Evolutionary conservation across 1,139 yeast species (phyloP).

Genomic region (Suhomyces yuchorum): DNA sequence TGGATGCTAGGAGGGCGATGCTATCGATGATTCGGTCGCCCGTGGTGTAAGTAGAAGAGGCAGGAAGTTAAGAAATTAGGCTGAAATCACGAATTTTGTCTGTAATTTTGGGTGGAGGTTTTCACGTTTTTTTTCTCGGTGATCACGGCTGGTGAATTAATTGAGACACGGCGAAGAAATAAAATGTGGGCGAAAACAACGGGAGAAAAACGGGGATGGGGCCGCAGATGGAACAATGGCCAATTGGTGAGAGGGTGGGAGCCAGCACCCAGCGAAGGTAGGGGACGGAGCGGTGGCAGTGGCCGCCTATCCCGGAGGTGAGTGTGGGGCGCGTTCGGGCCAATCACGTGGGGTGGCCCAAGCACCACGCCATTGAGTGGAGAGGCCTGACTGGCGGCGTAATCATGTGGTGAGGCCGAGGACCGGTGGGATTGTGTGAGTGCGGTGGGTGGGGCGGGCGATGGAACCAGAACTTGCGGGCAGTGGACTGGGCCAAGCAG

Average conservation of each 20-base stretch:
- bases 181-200: background rate
- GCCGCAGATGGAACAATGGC: background rate
- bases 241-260: too few relatives aligned
- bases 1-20: background rate
- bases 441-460: background rate
- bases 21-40: background rate
- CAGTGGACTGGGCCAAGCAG: too few relatives aligned
- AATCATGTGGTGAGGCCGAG: background rate
- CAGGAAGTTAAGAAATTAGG: background rate
- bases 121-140: background rate
- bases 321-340: constrained; percentile 3
- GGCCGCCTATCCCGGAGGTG: background rate
- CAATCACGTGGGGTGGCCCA: constrained; percentile 3
- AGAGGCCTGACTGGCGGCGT: background rate
- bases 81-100: background rate
- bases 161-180: background rate
- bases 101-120: background rate
- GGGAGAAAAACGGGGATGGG: background rate
- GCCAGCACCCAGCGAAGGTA: too few relatives aligned
- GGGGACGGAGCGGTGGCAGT: background rate
- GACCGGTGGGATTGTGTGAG: background rate
- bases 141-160: background rate
- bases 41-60: background rate
- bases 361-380: background rate
- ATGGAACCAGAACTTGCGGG: too few relatives aligned